Evolutionary conservation across 495 filamentous ascomycete species (phyloP).

Genomic region (Penicillium roqueforti): DNA sequence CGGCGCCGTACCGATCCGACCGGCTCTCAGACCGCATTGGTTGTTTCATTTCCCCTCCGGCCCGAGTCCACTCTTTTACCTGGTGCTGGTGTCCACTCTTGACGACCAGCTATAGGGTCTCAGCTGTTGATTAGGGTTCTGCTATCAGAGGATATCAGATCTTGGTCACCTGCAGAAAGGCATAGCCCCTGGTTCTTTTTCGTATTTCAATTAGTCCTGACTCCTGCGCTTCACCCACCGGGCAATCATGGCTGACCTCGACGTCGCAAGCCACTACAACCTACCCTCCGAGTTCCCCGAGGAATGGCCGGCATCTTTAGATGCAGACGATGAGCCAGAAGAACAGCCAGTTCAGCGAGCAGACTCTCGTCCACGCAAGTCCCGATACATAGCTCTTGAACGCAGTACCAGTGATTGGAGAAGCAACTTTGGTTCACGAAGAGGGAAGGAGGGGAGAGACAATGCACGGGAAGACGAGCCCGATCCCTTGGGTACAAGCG

Average conservation of each 20-base stretch:
- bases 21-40: conserved; percentile 32
- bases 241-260: conserved; percentile 57
- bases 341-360: conserved; percentile 52
- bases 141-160: neutral
- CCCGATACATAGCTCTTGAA: conserved; percentile 80
- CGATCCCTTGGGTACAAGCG: conserved; percentile 76
- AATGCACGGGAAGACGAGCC: conserved; percentile 86
- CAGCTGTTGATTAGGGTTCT: conserved; percentile 10
- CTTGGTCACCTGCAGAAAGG: conserved; percentile 8
- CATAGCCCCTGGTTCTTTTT: neutral
- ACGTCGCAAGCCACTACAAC: conserved; percentile 85
- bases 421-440: conserved; percentile 66
- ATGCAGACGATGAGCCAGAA: conserved; percentile 65
- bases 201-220: conserved; percentile 11
- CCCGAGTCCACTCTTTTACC: conserved; percentile 25
- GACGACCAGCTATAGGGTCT: conserved; percentile 18
- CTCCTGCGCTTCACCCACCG: conserved; percentile 8
- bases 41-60: conserved; percentile 23
- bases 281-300: conserved; percentile 72
- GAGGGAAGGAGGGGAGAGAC: conserved; percentile 60
- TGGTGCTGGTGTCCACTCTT: conserved; percentile 17
- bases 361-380: conserved; percentile 59
- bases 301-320: conserved; percentile 82
- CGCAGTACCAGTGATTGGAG: conserved; percentile 61
- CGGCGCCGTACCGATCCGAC: conserved; percentile 42